These are phyloP conservation scores for Capsicum chinense DNA, from an alignment of 257 asterid genomes.

Conservation along the genomic window DNA sequence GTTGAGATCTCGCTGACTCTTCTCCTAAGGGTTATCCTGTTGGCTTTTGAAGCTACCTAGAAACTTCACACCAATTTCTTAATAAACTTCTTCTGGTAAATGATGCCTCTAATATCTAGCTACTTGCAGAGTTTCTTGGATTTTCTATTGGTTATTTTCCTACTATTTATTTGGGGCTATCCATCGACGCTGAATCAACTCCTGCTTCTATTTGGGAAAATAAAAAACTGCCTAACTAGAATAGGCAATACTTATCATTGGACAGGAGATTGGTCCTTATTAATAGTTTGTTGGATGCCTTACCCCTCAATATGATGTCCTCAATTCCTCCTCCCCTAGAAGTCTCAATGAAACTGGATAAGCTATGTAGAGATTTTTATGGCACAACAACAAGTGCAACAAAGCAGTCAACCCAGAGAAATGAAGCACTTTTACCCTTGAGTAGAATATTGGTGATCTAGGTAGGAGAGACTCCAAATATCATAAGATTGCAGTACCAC, in stretches of 20 bases:
- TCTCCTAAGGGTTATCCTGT: neutral
- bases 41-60: neutral
- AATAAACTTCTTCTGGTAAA: neutral
- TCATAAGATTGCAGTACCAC: neutral
- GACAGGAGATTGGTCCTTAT: neutral
- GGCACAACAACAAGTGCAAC: neutral
- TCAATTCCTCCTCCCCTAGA: neutral
- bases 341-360: conserved; percentile 3
- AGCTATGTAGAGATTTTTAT: neutral
- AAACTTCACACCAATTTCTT: neutral
- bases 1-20: neutral
- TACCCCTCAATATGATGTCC: neutral
- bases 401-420: neutral
- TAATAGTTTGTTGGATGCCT: conserved; percentile 3
- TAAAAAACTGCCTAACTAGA: neutral
- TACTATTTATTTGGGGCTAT: conserved; percentile 1
- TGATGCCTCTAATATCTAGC: neutral
- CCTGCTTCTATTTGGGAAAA: neutral
- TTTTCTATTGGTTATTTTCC: neutral
- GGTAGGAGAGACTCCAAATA: neutral
- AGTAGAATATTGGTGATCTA: neutral
- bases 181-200: neutral
- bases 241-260: neutral
- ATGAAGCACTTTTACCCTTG: neutral
- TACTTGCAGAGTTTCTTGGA: neutral